Base-by-base conservation (phyloP, 306 rosid genomes). In the Corylus avellana region DNA sequence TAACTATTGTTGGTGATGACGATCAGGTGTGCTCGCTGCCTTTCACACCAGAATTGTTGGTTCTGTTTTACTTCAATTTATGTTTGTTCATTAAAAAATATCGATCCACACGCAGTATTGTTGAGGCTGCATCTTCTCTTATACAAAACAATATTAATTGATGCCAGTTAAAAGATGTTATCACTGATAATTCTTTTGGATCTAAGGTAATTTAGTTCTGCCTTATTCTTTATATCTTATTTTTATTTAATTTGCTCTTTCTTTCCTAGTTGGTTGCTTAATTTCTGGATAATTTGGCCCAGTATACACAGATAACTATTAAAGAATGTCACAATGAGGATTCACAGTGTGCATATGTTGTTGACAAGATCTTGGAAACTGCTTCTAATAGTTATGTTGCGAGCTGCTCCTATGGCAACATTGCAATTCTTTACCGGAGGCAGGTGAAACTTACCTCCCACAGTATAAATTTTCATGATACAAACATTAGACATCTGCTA, bases 1-100 rank as follows among this genome's bases (percentile, higher is more conserved):
- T 94, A 77, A 94, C 98, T 75, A 90, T 94, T 86, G 97, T 94
- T 83, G 98, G 98, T 77, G 98, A 94, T 35, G 98, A 94, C 55
- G 98, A 94, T 84, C 98, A 94, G 91, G 98, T 85, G 73, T 76
- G 80, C 25, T 72, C 70, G 32, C 53, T 62, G 68, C 78, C 27
- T 77, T 80, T 64, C 57, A 70, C 37, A 46, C 27, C 59, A 46
- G 76, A 78, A 75, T 71, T 29, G 1, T 50, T n/a, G 39, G 67
- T 53, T 76, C 53, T 54, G 57, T 73, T 49, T 76, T 63, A 12
- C 68, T 74, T 76, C 59, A 81, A 12, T 81, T 78, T 44, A 59
- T 77, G n/a, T 77, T 69, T 73, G 51, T 25, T 54, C 56, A 16
- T 61, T 85, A 94, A 90, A 91, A 94, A 92, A 80, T 94, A 94